phyloP scores from a whole-genome alignment of 2,329 filamentous ascomycete genomes.

The Fusarium avenaceum region DNA sequence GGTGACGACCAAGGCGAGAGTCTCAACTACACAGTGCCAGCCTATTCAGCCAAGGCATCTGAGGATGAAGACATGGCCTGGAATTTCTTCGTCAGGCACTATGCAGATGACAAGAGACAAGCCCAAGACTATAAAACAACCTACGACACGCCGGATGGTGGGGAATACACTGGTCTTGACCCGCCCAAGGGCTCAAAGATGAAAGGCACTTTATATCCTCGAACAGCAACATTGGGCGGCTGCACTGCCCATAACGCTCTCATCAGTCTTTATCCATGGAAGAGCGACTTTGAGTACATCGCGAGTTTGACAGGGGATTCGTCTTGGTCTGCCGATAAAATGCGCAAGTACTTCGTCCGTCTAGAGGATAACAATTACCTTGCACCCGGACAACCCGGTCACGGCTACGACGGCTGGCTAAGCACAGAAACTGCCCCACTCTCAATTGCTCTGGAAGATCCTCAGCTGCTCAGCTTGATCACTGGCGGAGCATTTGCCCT shows the following conservation, averaged over 20 bases:
- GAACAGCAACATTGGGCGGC: conserved; percentile 62
- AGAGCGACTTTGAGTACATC: conserved; percentile 71
- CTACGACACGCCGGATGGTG: conserved; percentile 63
- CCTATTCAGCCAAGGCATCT: conserved; percentile 65
- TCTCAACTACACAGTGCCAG: conserved; percentile 66
- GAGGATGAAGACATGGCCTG: conserved; percentile 70
- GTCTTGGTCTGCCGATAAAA: conserved; percentile 70
- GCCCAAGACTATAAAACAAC: conserved; percentile 70
- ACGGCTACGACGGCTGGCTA: conserved; percentile 45
- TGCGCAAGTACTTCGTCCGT: conserved; percentile 70
- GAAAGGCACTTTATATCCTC: conserved; percentile 62
- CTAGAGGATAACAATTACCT: conserved; percentile 68
- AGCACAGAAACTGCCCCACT: conserved; percentile 37
- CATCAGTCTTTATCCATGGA: conserved; percentile 70
- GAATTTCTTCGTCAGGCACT: conserved; percentile 76
- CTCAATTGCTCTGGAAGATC: conserved; percentile 32
- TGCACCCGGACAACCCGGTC: conserved; percentile 20
- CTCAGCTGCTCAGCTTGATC: conserved; percentile 31
- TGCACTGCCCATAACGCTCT: conserved; percentile 72
- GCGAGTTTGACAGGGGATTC: conserved; percentile 69
- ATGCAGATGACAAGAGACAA: conserved; percentile 66
- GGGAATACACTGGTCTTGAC: conserved; percentile 62
- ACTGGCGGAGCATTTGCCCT: conserved; percentile 25
- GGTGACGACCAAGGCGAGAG: conserved; percentile 67
- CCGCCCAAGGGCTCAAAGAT: conserved; percentile 58